phyloP scores from a whole-genome alignment of 2,329 filamentous ascomycete genomes.

The Diplodia scrobiculata region DNA sequence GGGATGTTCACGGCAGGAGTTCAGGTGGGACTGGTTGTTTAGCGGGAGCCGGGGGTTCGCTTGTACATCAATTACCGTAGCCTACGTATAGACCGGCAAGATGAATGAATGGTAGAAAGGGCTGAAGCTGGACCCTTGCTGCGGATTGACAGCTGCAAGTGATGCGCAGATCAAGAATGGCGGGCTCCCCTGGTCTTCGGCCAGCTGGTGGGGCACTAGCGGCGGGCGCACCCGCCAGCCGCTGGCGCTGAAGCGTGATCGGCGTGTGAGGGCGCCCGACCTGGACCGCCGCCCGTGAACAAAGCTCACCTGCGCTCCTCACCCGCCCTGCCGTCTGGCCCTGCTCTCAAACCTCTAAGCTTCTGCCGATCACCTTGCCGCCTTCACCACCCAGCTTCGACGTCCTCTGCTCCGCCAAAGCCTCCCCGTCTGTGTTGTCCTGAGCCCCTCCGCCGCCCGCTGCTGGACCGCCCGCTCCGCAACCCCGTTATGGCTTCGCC shows the following conservation, averaged over 20 bases:
- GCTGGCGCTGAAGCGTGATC: conserved; percentile 25
- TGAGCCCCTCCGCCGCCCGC: background rate
- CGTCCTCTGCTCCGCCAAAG: background rate
- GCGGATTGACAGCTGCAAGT: conserved; percentile 14
- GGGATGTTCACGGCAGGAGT: conserved; percentile 9
- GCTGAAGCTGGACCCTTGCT: conserved; percentile 5
- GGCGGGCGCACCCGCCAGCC: conserved; percentile 11
- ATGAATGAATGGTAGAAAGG: background rate
- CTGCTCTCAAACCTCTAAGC: background rate
- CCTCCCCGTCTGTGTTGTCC: background rate
- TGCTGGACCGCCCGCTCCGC: conserved; percentile 1
- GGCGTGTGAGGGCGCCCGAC: conserved; percentile 4
- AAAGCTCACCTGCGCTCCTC: conserved; percentile 10
- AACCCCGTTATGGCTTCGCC: conserved; percentile 24
- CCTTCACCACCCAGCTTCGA: background rate
- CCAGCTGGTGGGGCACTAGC: conserved; percentile 7
- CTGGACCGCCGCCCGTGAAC: conserved; percentile 10
- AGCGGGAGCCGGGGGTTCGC: conserved; percentile 1
- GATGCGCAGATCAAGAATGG: conserved; percentile 13
- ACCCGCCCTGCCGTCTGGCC: background rate
- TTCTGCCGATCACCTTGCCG: background rate
- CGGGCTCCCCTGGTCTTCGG: conserved; percentile 8
- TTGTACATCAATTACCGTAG: conserved; percentile 2
- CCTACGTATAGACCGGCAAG: background rate
- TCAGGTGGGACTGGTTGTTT: background rate